A percentile compares a stretch with the other conserved stretches of the same genome.
phyloP scores from a whole-genome alignment of 495 filamentous ascomycete genomes.

The Penicillium paradoxum region DNA sequence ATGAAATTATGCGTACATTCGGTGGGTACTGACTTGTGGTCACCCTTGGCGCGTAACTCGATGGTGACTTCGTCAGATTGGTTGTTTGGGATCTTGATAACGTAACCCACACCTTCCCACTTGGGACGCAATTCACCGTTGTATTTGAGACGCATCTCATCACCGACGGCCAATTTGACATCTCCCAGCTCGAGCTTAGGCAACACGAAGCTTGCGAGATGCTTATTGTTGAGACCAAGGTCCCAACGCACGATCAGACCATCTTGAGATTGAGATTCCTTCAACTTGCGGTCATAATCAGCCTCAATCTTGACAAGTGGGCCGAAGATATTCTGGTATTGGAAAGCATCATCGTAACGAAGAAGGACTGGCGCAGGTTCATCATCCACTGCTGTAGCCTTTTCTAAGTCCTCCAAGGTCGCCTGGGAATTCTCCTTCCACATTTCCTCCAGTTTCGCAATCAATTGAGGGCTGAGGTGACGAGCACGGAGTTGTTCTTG shows the following conservation, averaged over 20 bases:
- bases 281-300: conserved; percentile 98
- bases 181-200: conserved; percentile 97
- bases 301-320: conserved; percentile 98
- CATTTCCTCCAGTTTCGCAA: conserved; percentile 96
- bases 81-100: conserved; percentile 99
- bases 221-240: conserved; percentile 94
- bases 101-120: conserved; percentile 98
- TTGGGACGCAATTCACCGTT: conserved; percentile 87
- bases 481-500: conserved; percentile 93
- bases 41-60: conserved; percentile 82
- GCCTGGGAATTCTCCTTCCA: conserved; percentile 95
- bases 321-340: conserved; percentile 99
- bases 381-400: conserved; percentile 88
- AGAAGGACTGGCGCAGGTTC: conserved; percentile 90
- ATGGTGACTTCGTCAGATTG: conserved; percentile 97
- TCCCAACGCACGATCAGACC: conserved; percentile 93
- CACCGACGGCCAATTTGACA: conserved; percentile 95
- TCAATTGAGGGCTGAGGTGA: conserved; percentile 91
- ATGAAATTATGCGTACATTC: conserved; percentile 98
- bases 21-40: conserved; percentile 91
- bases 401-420: conserved; percentile 89
- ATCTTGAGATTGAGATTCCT: conserved; percentile 97
- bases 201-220: conserved; percentile 90
- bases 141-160: conserved; percentile 98
- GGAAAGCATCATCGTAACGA: conserved; percentile 95